Conservation (phyloP, 306 rosid genomes). For the Citrullus colocynthis region DNA sequence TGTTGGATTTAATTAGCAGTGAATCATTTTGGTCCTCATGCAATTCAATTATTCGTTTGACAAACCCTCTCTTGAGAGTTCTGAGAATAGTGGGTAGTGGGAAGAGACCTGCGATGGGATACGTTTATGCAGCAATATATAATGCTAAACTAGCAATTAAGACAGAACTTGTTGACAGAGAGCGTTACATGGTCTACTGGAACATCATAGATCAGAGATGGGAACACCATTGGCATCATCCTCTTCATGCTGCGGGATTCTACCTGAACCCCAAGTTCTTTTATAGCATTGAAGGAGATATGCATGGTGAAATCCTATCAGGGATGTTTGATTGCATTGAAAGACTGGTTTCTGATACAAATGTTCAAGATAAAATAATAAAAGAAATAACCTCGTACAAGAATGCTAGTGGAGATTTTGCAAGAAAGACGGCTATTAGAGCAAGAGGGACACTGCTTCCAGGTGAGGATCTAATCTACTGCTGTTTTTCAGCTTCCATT, state of each 20-base stretch:
- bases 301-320: slow-evolving; percentile 44
- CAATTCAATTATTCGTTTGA: slow-evolving; percentile 42
- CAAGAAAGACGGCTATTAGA: slow-evolving; percentile 82
- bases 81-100: slow-evolving; percentile 49
- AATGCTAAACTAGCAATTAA: slow-evolving; percentile 72
- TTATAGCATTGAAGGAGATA: slow-evolving; percentile 65
- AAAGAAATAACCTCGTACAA: slow-evolving; percentile 70
- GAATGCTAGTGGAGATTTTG: slow-evolving; percentile 68
- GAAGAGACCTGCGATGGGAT: slow-evolving; percentile 85
- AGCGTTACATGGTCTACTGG: slow-evolving; percentile 77
- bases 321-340: slow-evolving; percentile 85
- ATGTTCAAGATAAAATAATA: slow-evolving; percentile 71
- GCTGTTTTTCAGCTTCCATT: slow-evolving; percentile 11
- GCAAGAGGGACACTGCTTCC: slow-evolving; percentile 82
- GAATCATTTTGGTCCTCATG: slow-evolving; percentile 89
- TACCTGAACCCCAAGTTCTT: slow-evolving; percentile 80
- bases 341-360: slow-evolving; percentile 74
- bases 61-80: slow-evolving; percentile 60
- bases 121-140: slow-evolving; percentile 70
- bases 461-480: slow-evolving; percentile 45
- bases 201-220: slow-evolving; percentile 77
- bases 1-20: slow-evolving; percentile 55
- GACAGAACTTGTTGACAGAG: slow-evolving; percentile 54
- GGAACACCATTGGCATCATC: slow-evolving; percentile 66
- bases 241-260: slow-evolving; percentile 83